Evolutionary conservation across 2,329 filamentous ascomycete species (phyloP).

Genomic region (Hymenoscyphus occultus): DNA sequence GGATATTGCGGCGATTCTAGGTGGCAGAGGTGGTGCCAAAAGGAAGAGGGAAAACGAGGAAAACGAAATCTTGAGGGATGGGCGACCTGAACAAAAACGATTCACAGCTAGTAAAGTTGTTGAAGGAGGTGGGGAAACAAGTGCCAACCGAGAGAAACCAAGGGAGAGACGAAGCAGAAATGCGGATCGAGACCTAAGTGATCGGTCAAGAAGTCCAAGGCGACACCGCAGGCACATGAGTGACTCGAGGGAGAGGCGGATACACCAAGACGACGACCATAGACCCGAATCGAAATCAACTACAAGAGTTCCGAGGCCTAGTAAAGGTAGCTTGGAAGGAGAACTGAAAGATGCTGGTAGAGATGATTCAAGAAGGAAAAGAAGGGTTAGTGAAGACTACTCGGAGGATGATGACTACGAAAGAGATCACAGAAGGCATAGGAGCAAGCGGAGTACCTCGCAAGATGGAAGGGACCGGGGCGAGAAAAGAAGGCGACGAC

Average conservation of each 20-base stretch:
- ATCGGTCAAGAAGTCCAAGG: constrained; percentile 18
- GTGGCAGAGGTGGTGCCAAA: constrained; percentile 35
- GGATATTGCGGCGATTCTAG: constrained; percentile 57
- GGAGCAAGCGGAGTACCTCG: constrained; percentile 30
- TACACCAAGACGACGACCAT: background rate
- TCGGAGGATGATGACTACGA: background rate
- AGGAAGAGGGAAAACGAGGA: constrained; percentile 25
- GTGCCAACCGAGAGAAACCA: constrained; percentile 10
- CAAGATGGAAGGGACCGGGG: constrained; percentile 19
- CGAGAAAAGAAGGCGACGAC: constrained; percentile 22
- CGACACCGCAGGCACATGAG: constrained; percentile 34
- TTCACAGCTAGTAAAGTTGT: constrained; percentile 22
- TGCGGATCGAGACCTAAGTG: constrained; percentile 12
- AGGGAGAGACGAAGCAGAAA: constrained; percentile 9
- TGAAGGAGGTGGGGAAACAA: background rate
- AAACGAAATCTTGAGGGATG: constrained; percentile 6
- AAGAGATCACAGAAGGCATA: constrained; percentile 26
- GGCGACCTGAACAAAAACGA: background rate
- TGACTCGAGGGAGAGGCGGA: constrained; percentile 18
- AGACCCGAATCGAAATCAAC: constrained; percentile 3
- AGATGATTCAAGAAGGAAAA: background rate
- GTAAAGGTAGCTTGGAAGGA: background rate
- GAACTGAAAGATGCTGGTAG: background rate
- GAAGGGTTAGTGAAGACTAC: background rate
- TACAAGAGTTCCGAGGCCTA: background rate